These are phyloP conservation scores for Penicilliopsis zonata DNA, from an alignment of 495 filamentous ascomycete species.

Conservation along the genomic window DNA sequence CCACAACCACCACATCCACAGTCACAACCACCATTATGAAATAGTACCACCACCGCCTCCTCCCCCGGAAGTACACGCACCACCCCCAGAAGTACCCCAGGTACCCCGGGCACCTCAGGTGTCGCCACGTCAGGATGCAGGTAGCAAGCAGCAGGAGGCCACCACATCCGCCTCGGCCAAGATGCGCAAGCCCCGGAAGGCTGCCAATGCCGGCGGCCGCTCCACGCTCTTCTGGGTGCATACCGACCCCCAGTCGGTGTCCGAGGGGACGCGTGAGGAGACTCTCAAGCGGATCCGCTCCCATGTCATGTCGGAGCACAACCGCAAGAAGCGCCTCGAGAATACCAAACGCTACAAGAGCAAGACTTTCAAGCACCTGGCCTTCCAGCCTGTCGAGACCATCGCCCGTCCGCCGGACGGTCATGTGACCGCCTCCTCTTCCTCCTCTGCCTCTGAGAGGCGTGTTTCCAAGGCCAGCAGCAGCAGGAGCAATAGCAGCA, in stretches of 20 bases:
- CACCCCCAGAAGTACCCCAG: not conserved
- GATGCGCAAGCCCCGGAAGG: slow-evolving; percentile 28
- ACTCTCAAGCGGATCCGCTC: slow-evolving; percentile 38
- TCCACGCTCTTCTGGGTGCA: slow-evolving; percentile 37
- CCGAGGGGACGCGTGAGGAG: slow-evolving; percentile 28
- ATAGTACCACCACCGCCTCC: too few species aligned
- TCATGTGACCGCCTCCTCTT: too few species aligned
- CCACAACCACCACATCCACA: not conserved
- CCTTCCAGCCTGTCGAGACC: slow-evolving; percentile 25
- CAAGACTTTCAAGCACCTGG: slow-evolving; percentile 32
- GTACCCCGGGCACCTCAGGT: too few species aligned
- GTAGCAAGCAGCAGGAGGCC: not conserved
- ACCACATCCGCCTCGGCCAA: slow-evolving; percentile 21
- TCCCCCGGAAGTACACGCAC: too few species aligned
- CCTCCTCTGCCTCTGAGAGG: not conserved
- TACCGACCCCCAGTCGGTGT: slow-evolving; percentile 27
- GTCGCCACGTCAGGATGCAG: not conserved
- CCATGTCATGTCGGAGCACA: slow-evolving; percentile 40
- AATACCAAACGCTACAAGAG: slow-evolving; percentile 32
- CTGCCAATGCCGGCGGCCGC: slow-evolving; percentile 21
- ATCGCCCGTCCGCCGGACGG: too few species aligned
- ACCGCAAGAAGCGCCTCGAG: slow-evolving; percentile 35
- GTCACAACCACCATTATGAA: not conserved
- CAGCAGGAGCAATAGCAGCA: too few species aligned
- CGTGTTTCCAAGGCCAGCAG: not conserved